These are phyloP conservation scores for Stromatinia cepivora DNA, from an alignment of 2,329 filamentous ascomycete genomes.

Conservation along the genomic window DNA sequence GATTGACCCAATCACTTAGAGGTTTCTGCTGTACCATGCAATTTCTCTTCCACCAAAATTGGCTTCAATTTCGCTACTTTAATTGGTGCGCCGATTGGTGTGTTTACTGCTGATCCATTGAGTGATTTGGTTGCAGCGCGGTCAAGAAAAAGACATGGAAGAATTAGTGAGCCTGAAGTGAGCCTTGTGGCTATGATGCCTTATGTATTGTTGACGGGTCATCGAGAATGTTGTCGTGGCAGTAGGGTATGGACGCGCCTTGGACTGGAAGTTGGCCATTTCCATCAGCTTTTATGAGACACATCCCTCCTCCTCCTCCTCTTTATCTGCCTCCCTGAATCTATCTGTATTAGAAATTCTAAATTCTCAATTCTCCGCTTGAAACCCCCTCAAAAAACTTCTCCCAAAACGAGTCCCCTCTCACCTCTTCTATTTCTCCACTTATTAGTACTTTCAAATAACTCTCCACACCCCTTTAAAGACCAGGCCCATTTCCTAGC, in stretches of 20 bases:
- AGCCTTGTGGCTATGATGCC: constrained; percentile 40
- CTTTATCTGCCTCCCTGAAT: not conserved
- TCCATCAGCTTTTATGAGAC: constrained; percentile 59
- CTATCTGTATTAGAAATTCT: not conserved
- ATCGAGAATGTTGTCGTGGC: constrained; percentile 56
- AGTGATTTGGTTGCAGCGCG: constrained; percentile 41
- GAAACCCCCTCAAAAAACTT: not conserved
- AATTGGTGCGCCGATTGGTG: constrained; percentile 48
- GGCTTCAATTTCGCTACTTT: constrained; percentile 51
- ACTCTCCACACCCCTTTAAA: constrained; percentile 43
- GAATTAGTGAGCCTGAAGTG: constrained; percentile 41
- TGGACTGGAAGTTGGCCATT: constrained; percentile 56
- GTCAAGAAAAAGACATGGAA: constrained; percentile 38
- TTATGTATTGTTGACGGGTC: constrained; percentile 43
- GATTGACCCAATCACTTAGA: not conserved
- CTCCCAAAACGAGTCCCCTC: not conserved
- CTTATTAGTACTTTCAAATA: constrained; percentile 44
- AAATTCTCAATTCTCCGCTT: not conserved
- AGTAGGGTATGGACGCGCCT: constrained; percentile 53
- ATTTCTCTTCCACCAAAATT: not conserved
- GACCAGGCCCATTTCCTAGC: constrained; percentile 49
- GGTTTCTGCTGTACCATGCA: not conserved
- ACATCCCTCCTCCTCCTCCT: no score
- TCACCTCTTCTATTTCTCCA: constrained; percentile 41
- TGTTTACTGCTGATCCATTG: constrained; percentile 50